Evolutionary conservation across 306 rosid genomes (phyloP), one percentile per base, ranked within the genome.

Genomic region (Medicago truncatula): DNA sequence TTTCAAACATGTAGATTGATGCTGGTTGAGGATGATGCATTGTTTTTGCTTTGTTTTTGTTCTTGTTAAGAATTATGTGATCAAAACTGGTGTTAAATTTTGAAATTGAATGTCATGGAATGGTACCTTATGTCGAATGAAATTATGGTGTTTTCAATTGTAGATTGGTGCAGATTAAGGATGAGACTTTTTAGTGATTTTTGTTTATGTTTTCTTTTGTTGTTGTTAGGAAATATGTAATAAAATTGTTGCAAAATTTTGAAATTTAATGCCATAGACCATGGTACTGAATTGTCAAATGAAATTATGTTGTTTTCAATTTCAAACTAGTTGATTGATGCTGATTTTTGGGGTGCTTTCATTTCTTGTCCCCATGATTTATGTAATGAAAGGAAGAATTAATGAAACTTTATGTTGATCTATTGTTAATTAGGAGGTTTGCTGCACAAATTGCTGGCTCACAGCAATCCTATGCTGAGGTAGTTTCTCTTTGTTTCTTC

Each of bases 391-490:
- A 15, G 3, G 82, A 53, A 25, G 3, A 18, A 47, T 21, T 46
- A 18, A 23, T 31, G 11, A 46, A 54, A n/a, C 1, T 44, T 46
- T 64, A 10, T 59, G 67, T 61, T 85, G 40, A 47, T 58, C 54
- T 68, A 9, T 44, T 73, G 34, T 46, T 70, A 54, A 15, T 17
- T 49, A 94, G 97, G 90, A 85, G 90, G 74, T 88, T 90, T 69
- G 91, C 98, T 56, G 96, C 97, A 75, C 90, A 90, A 79, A 88
- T 92, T 83, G 92, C 89, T 64, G 81, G 82, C 81, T 82, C 85
- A 0, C 88, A 83, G 52, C 89, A 83, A 73, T 53, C 71, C 79
- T 53, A 34, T n/a, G 72, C 73, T 6, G 85, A 89, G 96, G 99
- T 95, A 80, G 58, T 15, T 23, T 40, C 43, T 66, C 71, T 61